Evolutionary conservation across 2,329 filamentous ascomycete genomes (phyloP), one percentile per base, ranked within the genome.

Genomic region (Pseudopyricularia cyperi): DNA sequence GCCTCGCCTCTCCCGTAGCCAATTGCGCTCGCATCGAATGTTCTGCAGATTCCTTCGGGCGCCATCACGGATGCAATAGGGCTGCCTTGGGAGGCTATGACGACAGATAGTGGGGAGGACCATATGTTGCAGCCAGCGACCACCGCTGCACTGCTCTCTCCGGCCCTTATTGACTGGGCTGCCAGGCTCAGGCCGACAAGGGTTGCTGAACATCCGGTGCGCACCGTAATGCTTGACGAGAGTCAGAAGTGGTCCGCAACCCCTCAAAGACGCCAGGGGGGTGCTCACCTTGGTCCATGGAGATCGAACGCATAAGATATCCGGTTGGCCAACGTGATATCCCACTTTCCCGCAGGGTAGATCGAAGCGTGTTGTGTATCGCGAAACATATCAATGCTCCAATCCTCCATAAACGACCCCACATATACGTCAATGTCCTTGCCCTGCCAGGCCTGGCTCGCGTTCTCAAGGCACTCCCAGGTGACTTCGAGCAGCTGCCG

Each of bases 1-100:
- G 61, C 61, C 54, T 75, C 72, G 3, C 67, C 71, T 5, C 71
- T 63, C 0, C 62, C 68, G 53, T 73, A 75, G 3, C 72, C 73
- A 52, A 68, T 61, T 7, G 67, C 71, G 7, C 58, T 55, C 7
- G 58, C 52, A 52, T 75, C 72, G 48, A 66, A 72, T 0, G 66
- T 68, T 22, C 51, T 55, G 1, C 55, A 60, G 12, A 52, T 51
- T 9, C 57, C 57, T 6, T 52, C 54, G 0, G 53, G 47, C 35
- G 35, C 17, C 35, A 39, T 39, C 14, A 39, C 35, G 4, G 35
- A 39, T 17, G 15, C 17, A 7, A 39, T 4, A 17, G 17, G 35
- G 35, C 17, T 39, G 12, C 15, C 35, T 15, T 17, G 15, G 12
- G 17, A 17, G 15, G 35, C 35, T 17, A 39, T 39, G 35, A 17